Evolutionary conservation across 2,329 filamentous ascomycete genomes (phyloP), one percentile per base, ranked within the genome.

Genomic region (Colletotrichum sidae): DNA sequence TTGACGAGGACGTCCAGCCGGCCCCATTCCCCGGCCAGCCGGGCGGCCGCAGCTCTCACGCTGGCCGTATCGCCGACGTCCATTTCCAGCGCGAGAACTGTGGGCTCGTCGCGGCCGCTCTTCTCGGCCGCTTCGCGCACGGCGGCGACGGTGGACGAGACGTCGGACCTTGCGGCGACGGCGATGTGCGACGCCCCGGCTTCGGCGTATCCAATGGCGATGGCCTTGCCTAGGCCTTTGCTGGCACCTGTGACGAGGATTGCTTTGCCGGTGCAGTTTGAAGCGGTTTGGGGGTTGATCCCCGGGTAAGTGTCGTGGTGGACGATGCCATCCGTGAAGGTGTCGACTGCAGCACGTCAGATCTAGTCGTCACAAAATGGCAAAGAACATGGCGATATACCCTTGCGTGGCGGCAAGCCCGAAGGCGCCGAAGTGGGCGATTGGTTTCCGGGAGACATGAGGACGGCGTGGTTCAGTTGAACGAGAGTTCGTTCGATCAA

Each of bases 181-280:
- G 82, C 83, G 60, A 90, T 85, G 35, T 75, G 72, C 0, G 81
- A 78, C 37, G 81, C 83, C 5, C 84, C 83, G 5, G 86, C 86
- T 68, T 76, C 76, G 17, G 86, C 87, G 69, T 83, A 90, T 9
- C 84, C 82, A n/a, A 85, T 70, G 1, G 86, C 86, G 4, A 82
- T 85, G 12, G 81, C 79, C 3, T 77, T 77, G 6, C 88, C 87
- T 41, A 88, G 81, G 3, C 86, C 86, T 44, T 81, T 83, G 3
- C 82, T 84, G 0, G 82, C 86, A 8, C 86, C 87, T 1, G 81
- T 86, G 55, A 90, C 81, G 62, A 90, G 78, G 50, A 81, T 73
- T 8, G 73, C 72, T 55, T 78, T 78, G 6, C 76, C 76, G 4
- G 70, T 55, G 37, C 83, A 78, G 65, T 82, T 69, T 41, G 73